phyloP scores from a whole-genome alignment of 2,329 filamentous ascomycete genomes.

The Torrubiella hemipterigena region DNA sequence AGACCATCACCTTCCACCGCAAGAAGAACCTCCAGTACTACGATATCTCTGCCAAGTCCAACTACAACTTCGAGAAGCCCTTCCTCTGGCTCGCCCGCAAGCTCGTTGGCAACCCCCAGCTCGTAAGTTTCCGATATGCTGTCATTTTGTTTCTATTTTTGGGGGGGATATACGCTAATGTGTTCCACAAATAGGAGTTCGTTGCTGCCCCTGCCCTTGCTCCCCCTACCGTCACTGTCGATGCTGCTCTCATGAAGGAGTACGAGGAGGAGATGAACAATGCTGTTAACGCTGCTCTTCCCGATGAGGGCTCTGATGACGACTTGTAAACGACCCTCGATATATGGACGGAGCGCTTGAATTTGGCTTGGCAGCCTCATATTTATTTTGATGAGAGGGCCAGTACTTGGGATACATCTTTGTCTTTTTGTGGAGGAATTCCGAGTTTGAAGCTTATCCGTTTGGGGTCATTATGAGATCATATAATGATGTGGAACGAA shows the following conservation, averaged over 20 bases:
- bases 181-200: slow-evolving; percentile 75
- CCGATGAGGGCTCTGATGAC: slow-evolving; percentile 82
- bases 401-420: too few relatives aligned
- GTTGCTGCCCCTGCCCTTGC: slow-evolving; percentile 91
- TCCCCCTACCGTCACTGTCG: slow-evolving; percentile 83
- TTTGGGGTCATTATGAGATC: too few relatives aligned
- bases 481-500: too few relatives aligned
- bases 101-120: slow-evolving; percentile 77
- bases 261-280: slow-evolving; percentile 83
- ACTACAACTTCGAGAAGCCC: slow-evolving; percentile 99
- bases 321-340: slow-evolving; percentile 40
- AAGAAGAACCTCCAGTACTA: slow-evolving; percentile 99
- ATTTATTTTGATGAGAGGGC: too few relatives aligned
- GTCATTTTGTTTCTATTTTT: too few relatives aligned
- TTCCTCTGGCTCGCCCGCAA: slow-evolving; percentile 99
- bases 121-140: slow-evolving; percentile 10
- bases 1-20: slow-evolving; percentile 99
- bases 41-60: slow-evolving; percentile 98
- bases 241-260: slow-evolving; percentile 66
- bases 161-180: too few relatives aligned
- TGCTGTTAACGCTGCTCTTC: slow-evolving; percentile 74
- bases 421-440: too few relatives aligned
- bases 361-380: too few relatives aligned
- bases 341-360: too few relatives aligned
- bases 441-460: too few relatives aligned